These are phyloP conservation scores for Hamamelis virginiana DNA, from an alignment of 164 flowering plant species.

Conservation along the genomic window DNA sequence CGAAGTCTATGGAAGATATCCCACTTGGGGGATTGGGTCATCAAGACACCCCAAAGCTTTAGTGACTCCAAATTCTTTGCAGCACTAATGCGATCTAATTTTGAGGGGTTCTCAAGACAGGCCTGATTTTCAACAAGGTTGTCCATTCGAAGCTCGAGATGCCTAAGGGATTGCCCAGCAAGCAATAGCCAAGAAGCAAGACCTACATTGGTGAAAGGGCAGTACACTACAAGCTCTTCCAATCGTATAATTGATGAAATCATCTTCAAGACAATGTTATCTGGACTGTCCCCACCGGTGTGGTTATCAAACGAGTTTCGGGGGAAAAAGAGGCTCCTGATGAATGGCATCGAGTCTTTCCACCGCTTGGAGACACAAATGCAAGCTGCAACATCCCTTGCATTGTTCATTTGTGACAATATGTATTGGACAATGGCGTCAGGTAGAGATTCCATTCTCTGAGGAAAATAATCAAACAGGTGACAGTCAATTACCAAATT, in stretches of 20 bases:
- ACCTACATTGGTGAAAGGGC: constrained; percentile 57
- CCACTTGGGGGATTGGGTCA: constrained; percentile 72
- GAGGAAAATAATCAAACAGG: constrained; percentile 30
- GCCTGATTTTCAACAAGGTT: constrained; percentile 36
- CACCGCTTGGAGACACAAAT: constrained; percentile 75
- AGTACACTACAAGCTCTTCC: constrained; percentile 73
- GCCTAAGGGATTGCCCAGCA: constrained; percentile 38
- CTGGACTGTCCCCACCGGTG: constrained; percentile 29
- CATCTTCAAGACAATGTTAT: constrained; percentile 43
- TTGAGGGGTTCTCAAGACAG: constrained; percentile 32
- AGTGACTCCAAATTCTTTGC: constrained; percentile 60
- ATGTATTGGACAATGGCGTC: constrained; percentile 72
- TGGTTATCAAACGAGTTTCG: constrained; percentile 61
- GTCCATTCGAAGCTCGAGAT: constrained; percentile 85
- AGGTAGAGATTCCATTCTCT: constrained; percentile 69
- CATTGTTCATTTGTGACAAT: constrained; percentile 55
- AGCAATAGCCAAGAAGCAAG: constrained; percentile 63
- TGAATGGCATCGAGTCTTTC: constrained; percentile 60
- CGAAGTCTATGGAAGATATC: constrained; percentile 44
- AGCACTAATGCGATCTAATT: constrained; percentile 52
- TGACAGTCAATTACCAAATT: too few species aligned
- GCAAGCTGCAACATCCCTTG: constrained; percentile 66
- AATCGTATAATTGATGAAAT: constrained; percentile 36
- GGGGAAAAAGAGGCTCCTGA: constrained; percentile 63
- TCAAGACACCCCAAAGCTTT: constrained; percentile 79